Conservation (phyloP, 2,329 filamentous ascomycete species). For the Esteya vermicola region DNA sequence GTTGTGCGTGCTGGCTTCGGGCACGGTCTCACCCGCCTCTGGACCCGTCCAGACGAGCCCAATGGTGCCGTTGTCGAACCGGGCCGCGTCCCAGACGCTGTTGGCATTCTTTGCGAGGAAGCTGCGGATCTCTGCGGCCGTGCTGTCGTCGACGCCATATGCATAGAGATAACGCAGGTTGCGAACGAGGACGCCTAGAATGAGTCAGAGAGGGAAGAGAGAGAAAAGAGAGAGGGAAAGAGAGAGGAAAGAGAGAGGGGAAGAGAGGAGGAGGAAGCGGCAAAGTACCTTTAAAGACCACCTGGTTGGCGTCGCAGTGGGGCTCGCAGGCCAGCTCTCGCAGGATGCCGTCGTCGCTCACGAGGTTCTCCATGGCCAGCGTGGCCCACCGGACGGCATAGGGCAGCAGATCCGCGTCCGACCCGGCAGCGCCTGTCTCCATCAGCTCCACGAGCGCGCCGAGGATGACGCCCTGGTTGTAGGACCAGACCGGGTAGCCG, state of each 20-base stretch:
- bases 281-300: conserved; percentile 48
- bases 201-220: not conserved
- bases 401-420: conserved; percentile 23
- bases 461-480: conserved; percentile 41
- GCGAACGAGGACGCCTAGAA: conserved; percentile 43
- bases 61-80: conserved; percentile 29
- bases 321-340: conserved; percentile 36
- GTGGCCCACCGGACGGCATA: conserved; percentile 30
- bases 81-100: conserved; percentile 47
- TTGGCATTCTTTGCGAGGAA: conserved; percentile 49
- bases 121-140: conserved; percentile 23
- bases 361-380: conserved; percentile 30
- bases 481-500: conserved; percentile 29
- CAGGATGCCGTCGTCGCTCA: conserved; percentile 30
- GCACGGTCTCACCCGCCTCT: conserved; percentile 20
- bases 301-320: conserved; percentile 22
- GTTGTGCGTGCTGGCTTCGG: conserved; percentile 45
- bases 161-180: conserved; percentile 42
- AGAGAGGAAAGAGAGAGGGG: not conserved
- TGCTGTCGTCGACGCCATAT: conserved; percentile 25
- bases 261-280: not conserved
- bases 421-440: conserved; percentile 22
- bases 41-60: conserved; percentile 52
- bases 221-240: not conserved
- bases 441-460: conserved; percentile 34